Base-by-base conservation (phyloP, 352 stramenopile species). In the Stramenopiles sp. region DNA sequence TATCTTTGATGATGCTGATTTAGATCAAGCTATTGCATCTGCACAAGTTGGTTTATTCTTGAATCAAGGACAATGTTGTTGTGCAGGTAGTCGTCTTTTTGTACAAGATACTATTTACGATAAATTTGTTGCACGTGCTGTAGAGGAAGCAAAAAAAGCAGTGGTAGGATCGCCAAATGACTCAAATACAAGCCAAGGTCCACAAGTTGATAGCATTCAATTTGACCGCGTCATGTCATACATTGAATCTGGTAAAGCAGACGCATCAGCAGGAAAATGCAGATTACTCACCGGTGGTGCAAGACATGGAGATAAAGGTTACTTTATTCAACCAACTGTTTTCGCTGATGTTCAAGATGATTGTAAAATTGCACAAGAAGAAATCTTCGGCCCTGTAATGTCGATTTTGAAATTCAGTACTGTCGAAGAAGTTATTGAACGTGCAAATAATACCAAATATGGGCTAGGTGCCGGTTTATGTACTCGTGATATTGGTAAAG, bases 331-430 rank as follows among this genome's bases (percentile, higher is more conserved):
- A 78, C 84, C 84, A 27, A 88, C 84, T 7, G 79, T 88, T 7
- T 86, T 88, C 32, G 53, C 79, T 4, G 80, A 77, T 77, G 86
- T 84, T 27, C 86, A 80, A 69, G 88, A 89, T 81, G 85, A 92
- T 84, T 93, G 93, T 87, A 91, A 83, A 29, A 95, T 96, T 80
- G 90, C 88, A 29, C 85, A 88, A 65, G 90, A 96, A 79, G 92
- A 97, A 84, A 92, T 96, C 76, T 96, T 97, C 81, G 91, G 92
- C n/a, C 90, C 90, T 0, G 88, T 96, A 30, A 91, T 95, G 69
- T 85, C 79, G 0, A 90, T 96, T 33, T 81, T 95, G 78, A 91
- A 92, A 81, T 96, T 95, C 82, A 89, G 91, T 81, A 90, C 85
- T 30, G 84, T 95, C 33, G 88, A 95, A 63, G 91, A 97, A 78